These are phyloP conservation scores for Chlamydomonas urium DNA, from an alignment of 139 green algal genomes.

Conservation along the genomic window DNA sequence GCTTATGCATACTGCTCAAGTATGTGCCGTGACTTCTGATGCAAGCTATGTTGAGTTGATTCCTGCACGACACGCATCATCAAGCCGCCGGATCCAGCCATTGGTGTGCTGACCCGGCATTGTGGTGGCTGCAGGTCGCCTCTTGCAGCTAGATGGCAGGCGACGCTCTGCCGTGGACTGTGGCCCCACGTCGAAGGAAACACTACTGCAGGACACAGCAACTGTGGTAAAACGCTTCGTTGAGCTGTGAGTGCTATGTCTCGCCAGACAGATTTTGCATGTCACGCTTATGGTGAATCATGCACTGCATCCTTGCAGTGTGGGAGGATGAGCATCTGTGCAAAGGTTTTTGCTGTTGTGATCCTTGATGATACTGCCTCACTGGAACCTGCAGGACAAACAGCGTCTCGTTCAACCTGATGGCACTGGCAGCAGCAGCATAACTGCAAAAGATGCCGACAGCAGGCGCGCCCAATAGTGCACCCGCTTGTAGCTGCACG, in stretches of 20 bases:
- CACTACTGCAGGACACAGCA: constrained; percentile 63
- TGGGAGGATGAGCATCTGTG: neutral
- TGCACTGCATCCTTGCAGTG: neutral
- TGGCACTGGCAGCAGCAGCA: constrained; percentile 11
- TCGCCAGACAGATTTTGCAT: neutral
- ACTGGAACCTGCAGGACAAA: neutral
- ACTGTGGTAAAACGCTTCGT: constrained; percentile 40
- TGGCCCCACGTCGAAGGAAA: constrained; percentile 46
- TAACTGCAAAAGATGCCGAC: too few relatives aligned
- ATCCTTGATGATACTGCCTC: neutral
- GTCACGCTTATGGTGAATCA: neutral
- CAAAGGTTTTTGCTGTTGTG: neutral
- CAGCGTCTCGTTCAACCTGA: constrained; percentile 15
- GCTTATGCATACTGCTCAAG: neutral
- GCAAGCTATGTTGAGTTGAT: neutral
- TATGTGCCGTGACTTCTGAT: neutral
- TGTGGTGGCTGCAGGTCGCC: constrained; percentile 23
- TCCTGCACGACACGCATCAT: neutral
- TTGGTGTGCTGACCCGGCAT: neutral
- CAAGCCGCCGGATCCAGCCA: neutral
- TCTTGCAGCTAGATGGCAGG: constrained; percentile 88
- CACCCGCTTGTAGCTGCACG: too few relatives aligned
- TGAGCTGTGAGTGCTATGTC: constrained; percentile 1
- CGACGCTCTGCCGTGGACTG: constrained; percentile 64
- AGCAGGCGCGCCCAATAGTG: too few relatives aligned